phyloP scores from a whole-genome alignment of 1,284 basidiomycete genomes.

The Fistulinella cinereoalba region DNA sequence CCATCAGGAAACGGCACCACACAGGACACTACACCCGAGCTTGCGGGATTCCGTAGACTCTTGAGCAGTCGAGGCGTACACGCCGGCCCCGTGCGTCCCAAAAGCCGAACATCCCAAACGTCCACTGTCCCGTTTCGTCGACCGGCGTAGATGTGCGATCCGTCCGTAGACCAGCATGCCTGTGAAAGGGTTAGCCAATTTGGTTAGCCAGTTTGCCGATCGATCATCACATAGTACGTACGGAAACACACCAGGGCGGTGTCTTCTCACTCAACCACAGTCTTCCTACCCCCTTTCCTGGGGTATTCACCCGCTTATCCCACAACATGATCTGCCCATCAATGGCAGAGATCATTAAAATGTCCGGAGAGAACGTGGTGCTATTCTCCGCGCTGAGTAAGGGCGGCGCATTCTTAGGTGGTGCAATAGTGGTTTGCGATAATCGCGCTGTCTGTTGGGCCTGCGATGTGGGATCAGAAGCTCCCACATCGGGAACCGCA shows the following conservation, averaged over 20 bases:
- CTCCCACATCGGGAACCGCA: constrained; percentile 27
- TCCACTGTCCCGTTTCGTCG: constrained; percentile 90
- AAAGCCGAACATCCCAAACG: constrained; percentile 88
- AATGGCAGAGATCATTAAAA: constrained; percentile 86
- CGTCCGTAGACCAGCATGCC: constrained; percentile 94
- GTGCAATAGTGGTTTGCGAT: constrained; percentile 34
- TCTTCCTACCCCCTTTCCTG: constrained; percentile 74
- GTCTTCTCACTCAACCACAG: constrained; percentile 87
- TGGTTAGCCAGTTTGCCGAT: background rate
- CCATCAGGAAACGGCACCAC: constrained; percentile 89
- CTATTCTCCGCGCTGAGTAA: constrained; percentile 62
- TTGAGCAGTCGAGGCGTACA: constrained; percentile 73
- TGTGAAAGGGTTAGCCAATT: constrained; percentile 35
- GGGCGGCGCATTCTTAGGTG: constrained; percentile 71
- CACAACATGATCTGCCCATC: constrained; percentile 93
- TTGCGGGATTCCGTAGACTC: constrained; percentile 80
- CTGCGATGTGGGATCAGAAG: constrained; percentile 27
- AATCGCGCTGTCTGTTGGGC: constrained; percentile 29
- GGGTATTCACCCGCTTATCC: constrained; percentile 73
- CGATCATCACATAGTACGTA: constrained; percentile 36
- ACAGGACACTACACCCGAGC: constrained; percentile 90
- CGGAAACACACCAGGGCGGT: constrained; percentile 94
- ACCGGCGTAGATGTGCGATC: constrained; percentile 87
- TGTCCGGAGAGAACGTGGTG: constrained; percentile 72
- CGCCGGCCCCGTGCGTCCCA: constrained; percentile 55